Evolutionary conservation across 2,329 filamentous ascomycete genomes (phyloP).

Genomic region (Samsoniella hepiali): DNA sequence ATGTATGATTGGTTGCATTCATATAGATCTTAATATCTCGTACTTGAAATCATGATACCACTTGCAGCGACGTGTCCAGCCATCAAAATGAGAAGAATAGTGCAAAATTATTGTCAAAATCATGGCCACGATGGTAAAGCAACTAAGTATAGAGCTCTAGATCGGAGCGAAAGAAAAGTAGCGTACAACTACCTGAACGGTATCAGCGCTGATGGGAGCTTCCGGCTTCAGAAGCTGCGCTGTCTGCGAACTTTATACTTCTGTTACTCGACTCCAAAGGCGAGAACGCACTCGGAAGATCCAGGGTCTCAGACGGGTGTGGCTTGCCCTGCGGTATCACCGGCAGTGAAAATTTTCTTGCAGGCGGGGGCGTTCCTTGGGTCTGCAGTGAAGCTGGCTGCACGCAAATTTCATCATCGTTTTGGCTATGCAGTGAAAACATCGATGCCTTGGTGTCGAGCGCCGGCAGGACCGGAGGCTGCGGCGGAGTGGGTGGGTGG

Average conservation of each 20-base stretch:
- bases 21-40: not conserved
- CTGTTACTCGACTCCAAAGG: not conserved
- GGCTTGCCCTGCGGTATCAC: not conserved
- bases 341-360: not conserved
- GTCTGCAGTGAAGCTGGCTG: not conserved
- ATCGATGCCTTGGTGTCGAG: not conserved
- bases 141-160: not conserved
- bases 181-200: not conserved
- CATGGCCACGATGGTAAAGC: not conserved
- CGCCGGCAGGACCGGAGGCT: not conserved
- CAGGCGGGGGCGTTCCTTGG: not conserved
- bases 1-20: not conserved
- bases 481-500: not conserved
- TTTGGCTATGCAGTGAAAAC: slow-evolving; percentile 2
- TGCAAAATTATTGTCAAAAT: not conserved
- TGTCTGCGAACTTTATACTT: not conserved
- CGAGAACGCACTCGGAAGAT: not conserved
- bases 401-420: slow-evolving; percentile 1
- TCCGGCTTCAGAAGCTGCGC: not conserved
- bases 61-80: not conserved
- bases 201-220: not conserved
- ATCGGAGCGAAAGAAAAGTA: not conserved
- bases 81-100: not conserved
- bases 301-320: not conserved
- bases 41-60: not conserved